Conservation (phyloP, 352 stramenopile species). For the Phytophthora agathidicida region DNA sequence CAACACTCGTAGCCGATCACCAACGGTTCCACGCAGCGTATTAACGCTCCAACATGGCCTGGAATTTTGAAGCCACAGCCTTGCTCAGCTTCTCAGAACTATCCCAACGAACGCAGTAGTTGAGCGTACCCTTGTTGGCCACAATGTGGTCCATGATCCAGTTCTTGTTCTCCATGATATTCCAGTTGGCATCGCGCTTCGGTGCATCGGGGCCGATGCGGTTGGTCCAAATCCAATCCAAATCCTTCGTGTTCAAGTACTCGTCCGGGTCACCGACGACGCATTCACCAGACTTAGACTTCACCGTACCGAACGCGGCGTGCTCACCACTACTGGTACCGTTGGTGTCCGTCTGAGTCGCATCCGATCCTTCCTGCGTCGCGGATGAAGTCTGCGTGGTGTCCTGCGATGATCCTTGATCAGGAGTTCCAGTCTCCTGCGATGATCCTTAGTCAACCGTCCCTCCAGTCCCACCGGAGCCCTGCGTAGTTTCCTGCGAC, state of each 20-base stretch:
- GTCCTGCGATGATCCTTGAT: neutral
- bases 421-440: neutral
- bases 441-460: too few species aligned
- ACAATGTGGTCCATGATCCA: constrained; percentile 43
- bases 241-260: constrained; percentile 12
- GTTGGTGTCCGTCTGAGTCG: too few species aligned
- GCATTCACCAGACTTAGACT: constrained; percentile 5
- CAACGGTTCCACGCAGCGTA: constrained; percentile 39
- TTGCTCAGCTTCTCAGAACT: constrained; percentile 35
- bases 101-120: constrained; percentile 43
- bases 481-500: neutral
- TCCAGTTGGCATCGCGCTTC: neutral
- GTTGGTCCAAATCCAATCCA: constrained; percentile 6
- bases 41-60: constrained; percentile 34
- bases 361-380: too few species aligned
- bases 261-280: constrained; percentile 12
- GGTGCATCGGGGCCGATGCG: constrained; percentile 7
- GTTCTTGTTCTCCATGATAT: constrained; percentile 18
- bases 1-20: constrained; percentile 13
- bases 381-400: neutral
- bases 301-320: constrained; percentile 16
- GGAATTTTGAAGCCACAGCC: constrained; percentile 34
- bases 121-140: constrained; percentile 34
- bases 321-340: constrained; percentile 5
- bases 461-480: too few species aligned